phyloP scores from a whole-genome alignment of 768 basidiomycete genomes.

The Cyathus striatus region DNA sequence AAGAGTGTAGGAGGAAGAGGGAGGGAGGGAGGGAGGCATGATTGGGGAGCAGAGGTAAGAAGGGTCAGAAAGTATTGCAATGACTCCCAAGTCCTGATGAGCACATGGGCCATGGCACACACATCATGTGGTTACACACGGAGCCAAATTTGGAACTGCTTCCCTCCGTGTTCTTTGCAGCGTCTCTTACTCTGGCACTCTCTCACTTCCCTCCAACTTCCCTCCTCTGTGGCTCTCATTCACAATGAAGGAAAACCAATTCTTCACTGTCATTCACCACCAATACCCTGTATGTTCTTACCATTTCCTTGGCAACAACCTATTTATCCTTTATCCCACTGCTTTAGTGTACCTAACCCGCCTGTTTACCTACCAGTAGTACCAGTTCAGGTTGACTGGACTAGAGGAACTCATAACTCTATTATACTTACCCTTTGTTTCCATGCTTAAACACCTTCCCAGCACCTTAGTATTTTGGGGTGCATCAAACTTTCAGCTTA shows the following conservation, averaged over 20 bases:
- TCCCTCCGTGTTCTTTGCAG: too few species aligned
- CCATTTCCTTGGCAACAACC: background rate
- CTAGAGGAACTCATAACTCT: slow-evolving; percentile 50
- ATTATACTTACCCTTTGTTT: background rate
- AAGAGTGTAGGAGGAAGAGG: too few species aligned
- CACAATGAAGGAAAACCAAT: slow-evolving; percentile 46
- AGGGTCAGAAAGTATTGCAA: too few species aligned
- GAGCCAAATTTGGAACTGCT: too few species aligned
- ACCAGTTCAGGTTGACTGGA: slow-evolving; percentile 44
- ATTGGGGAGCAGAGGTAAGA: too few species aligned
- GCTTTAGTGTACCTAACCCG: slow-evolving; percentile 33
- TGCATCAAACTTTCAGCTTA: slow-evolving; percentile 18
- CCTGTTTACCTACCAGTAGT: slow-evolving; percentile 64
- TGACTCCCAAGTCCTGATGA: too few species aligned
- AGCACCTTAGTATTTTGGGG: slow-evolving; percentile 66
- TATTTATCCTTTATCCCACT: slow-evolving; percentile 7
- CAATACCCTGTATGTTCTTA: slow-evolving; percentile 65
- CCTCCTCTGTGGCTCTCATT: slow-evolving; percentile 16
- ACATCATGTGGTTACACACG: too few species aligned
- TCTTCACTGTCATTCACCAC: slow-evolving; percentile 35
- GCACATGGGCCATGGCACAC: too few species aligned
- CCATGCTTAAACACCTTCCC: slow-evolving; percentile 6
- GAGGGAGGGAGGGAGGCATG: too few species aligned
- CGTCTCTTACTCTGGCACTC: slow-evolving; percentile 10
- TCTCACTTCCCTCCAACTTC: slow-evolving; percentile 19